Conservation (phyloP, 2,329 filamentous ascomycete species). For the Hymenoscyphus occultus region DNA sequence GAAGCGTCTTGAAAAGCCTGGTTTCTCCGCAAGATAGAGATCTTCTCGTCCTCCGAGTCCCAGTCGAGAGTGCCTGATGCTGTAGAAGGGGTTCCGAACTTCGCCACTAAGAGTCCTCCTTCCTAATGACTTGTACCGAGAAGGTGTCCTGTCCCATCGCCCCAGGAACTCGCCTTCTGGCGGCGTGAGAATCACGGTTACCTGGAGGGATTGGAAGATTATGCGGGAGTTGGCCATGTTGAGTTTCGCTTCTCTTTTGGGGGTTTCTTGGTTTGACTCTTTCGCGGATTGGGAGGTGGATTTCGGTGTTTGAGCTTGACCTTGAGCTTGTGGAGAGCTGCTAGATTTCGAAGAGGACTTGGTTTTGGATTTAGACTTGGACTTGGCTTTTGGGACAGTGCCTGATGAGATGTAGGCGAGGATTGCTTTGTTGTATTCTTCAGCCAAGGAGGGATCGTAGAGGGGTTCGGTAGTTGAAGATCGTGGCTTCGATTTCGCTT, state of each 20-base stretch:
- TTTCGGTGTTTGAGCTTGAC: no score
- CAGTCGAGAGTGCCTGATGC: neutral
- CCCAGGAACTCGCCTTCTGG: neutral
- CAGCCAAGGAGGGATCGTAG: conserved; percentile 13
- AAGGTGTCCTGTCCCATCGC: neutral
- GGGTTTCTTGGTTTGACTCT: no score
- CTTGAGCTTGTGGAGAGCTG: neutral
- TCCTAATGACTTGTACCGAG: neutral
- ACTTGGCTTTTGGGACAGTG: neutral
- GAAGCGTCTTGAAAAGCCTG: no score
- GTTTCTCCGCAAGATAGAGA: no score
- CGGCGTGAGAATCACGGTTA: neutral
- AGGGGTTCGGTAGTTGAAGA: neutral
- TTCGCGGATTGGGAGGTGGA: no score
- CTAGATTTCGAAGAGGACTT: neutral
- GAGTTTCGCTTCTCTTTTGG: neutral
- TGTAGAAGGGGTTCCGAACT: neutral
- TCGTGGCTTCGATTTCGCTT: neutral
- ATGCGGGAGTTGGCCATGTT: neutral
- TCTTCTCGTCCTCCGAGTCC: neutral
- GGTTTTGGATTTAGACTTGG: neutral
- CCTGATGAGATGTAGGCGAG: conserved; percentile 11
- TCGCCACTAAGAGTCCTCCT: neutral
- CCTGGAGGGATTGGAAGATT: neutral
- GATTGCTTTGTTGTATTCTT: conserved; percentile 20